Evolutionary conservation across 805 yeast species (phyloP).

Genomic region (Zygosaccharomyces gambellarensis): DNA sequence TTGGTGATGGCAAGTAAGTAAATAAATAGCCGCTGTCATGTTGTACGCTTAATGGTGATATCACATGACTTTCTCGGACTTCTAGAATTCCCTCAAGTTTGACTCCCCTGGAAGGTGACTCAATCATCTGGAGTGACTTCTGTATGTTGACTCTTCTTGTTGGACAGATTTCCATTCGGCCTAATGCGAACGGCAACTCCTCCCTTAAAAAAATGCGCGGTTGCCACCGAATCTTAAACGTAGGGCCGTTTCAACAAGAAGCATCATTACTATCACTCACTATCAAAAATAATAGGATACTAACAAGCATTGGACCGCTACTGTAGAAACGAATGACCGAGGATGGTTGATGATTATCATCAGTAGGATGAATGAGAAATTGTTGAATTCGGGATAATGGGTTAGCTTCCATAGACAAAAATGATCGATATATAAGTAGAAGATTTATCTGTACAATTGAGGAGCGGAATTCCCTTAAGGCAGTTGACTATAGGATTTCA

Average conservation of each 20-base stretch:
- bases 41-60: not conserved
- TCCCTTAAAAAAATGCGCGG: not conserved
- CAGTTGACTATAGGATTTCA: too few species aligned
- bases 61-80: not conserved
- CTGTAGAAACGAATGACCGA: not conserved
- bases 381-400: not conserved
- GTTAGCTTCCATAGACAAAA: not conserved
- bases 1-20: not conserved
- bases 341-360: not conserved
- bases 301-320: not conserved
- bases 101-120: not conserved
- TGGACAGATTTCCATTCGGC: constrained; percentile 3
- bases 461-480: too few species aligned
- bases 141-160: not conserved
- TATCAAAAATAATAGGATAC: not conserved
- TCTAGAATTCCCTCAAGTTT: not conserved
- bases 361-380: not conserved
- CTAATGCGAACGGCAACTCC: constrained; percentile 3
- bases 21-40: not conserved
- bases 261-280: not conserved
- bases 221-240: not conserved
- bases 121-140: too few species aligned
- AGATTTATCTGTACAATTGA: not conserved
- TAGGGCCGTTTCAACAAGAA: not conserved
- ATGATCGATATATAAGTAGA: not conserved